Evolutionary conservation across 306 rosid species (phyloP).

Genomic region (Sophora flavescens): DNA sequence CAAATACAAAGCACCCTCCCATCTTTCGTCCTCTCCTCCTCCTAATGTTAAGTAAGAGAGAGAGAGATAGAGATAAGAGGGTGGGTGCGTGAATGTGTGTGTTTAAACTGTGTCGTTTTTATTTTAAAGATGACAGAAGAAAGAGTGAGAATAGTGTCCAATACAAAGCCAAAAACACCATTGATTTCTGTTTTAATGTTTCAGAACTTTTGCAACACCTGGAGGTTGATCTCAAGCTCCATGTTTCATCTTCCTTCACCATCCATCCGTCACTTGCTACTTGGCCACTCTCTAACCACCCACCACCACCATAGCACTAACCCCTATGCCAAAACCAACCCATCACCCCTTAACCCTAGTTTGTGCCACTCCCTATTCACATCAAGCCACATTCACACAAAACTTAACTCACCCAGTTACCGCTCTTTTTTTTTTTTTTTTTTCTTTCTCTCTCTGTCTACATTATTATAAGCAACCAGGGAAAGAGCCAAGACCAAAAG

Average conservation of each 20-base stretch:
- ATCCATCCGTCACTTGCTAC: conserved; percentile 68
- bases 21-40: not conserved
- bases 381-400: conserved; percentile 42
- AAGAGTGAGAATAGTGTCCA: conserved; percentile 45
- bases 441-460: not conserved
- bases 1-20: conserved; percentile 42
- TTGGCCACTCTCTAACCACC: conserved; percentile 70
- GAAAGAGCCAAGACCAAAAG: conserved; percentile 39
- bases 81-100: not conserved
- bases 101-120: not conserved
- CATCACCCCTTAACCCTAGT: conserved; percentile 54
- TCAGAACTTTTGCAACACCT: conserved; percentile 90
- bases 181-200: conserved; percentile 62
- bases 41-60: conserved; percentile 25
- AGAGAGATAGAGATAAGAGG: conserved; percentile 24
- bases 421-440: not conserved
- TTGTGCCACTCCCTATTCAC: conserved; percentile 45
- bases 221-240: conserved; percentile 44
- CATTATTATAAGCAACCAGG: conserved; percentile 10
- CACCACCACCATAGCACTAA: conserved; percentile 50
- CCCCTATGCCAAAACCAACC: conserved; percentile 48
- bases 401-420: conserved; percentile 33
- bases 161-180: conserved; percentile 54
- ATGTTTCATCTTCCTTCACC: conserved; percentile 48
- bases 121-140: conserved; percentile 37